Conservation (phyloP, 768 basidiomycete species). For the Pholiota conissans region DNA sequence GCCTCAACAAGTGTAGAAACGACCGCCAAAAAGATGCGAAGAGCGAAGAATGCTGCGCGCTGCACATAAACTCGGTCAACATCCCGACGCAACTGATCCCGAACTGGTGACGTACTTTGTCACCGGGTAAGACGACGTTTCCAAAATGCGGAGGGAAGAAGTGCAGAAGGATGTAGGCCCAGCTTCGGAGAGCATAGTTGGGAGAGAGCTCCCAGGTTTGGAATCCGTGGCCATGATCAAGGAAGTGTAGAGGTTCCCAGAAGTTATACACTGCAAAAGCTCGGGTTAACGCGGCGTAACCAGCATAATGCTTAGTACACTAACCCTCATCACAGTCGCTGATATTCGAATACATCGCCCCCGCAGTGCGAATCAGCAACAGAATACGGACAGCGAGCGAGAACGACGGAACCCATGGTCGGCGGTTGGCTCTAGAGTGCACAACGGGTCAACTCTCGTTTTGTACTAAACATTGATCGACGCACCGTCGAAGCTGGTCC, state of each 20-base stretch:
- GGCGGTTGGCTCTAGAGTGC: conserved; percentile 64
- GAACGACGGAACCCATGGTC: conserved; percentile 86
- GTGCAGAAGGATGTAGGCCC: conserved; percentile 90
- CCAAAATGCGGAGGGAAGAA: conserved; percentile 64
- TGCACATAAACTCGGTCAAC: conserved; percentile 29
- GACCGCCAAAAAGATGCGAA: conserved; percentile 77
- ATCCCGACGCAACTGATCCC: conserved; percentile 7
- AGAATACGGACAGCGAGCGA: conserved; percentile 83
- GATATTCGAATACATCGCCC: conserved; percentile 94
- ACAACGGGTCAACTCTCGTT: conserved; percentile 11
- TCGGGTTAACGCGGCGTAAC: not conserved
- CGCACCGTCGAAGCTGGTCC: conserved; percentile 76
- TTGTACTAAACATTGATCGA: not conserved
- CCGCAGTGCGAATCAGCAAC: conserved; percentile 74
- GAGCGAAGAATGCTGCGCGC: conserved; percentile 87
- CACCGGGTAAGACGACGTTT: conserved; percentile 47
- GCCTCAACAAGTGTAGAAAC: conserved; percentile 78
- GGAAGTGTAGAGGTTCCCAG: conserved; percentile 96
- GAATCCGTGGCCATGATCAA: conserved; percentile 84
- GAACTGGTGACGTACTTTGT: conserved; percentile 51
- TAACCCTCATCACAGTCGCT: conserved; percentile 97
- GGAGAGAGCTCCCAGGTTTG: conserved; percentile 99
- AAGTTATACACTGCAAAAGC: conserved; percentile 85
- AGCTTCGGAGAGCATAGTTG: conserved; percentile 87
- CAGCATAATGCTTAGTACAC: not conserved